phyloP scores from a whole-genome alignment of 2,329 filamentous ascomycete species.

The Mollisiaceae sp. region DNA sequence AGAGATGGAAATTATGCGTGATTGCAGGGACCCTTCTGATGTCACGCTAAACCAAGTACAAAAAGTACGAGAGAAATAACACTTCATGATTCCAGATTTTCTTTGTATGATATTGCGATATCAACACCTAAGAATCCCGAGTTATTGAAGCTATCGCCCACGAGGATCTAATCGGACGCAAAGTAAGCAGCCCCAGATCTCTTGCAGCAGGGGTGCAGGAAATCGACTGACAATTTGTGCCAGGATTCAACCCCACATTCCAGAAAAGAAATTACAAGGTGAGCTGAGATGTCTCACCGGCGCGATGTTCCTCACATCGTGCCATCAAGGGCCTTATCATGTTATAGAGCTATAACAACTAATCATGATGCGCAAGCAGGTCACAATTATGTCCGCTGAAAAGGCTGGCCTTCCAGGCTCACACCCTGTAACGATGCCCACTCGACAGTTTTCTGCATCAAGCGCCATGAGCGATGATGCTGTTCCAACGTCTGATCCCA shows the following conservation, averaged over 20 bases:
- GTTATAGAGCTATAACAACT: conserved; percentile 11
- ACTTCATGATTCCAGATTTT: not conserved
- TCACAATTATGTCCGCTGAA: conserved; percentile 34
- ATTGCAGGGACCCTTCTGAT: not conserved
- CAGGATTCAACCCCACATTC: conserved; percentile 21
- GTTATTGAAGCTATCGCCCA: not conserved
- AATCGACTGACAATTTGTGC: conserved; percentile 11
- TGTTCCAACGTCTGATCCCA: conserved; percentile 39
- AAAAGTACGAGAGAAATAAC: not conserved
- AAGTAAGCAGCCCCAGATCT: not conserved
- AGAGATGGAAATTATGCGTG: not conserved
- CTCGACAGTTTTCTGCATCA: conserved; percentile 35
- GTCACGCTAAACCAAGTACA: not conserved
- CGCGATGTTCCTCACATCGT: not conserved
- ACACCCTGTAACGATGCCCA: conserved; percentile 36
- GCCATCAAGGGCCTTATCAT: not conserved
- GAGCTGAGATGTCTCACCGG: conserved; percentile 10
- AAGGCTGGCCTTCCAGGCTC: conserved; percentile 36
- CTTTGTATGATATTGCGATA: not conserved
- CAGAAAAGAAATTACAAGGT: conserved; percentile 14
- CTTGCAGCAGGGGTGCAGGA: conserved; percentile 6
- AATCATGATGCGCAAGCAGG: conserved; percentile 35
- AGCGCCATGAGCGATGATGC: conserved; percentile 39
- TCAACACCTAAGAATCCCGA: not conserved
- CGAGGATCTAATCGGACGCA: not conserved